Evolutionary conservation across 2,329 filamentous ascomycete species (phyloP), one percentile per base, ranked within the genome.

Genomic region (Phaeosphaeriaceae sp.): DNA sequence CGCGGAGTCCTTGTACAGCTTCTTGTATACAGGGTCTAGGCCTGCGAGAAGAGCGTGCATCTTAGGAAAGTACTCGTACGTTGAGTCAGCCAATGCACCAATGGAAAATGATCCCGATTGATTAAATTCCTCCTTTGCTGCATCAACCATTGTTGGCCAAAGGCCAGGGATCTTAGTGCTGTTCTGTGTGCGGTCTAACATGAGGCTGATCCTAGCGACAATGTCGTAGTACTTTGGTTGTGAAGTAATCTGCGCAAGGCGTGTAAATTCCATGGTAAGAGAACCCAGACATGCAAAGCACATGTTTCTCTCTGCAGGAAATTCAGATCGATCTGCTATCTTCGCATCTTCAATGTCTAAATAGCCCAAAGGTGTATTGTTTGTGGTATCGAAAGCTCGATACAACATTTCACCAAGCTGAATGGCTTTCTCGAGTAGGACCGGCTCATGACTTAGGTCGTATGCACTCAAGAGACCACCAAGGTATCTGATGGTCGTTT

Each of bases 1-100:
- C 43, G 76, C 73, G 3, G 73, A 71, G 34, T 71, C 76, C 56
- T 87, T 82, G 64, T 86, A 90, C 13, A 85, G 71, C 12, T 79
- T 80, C 15, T 76, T 61, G 60, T 82, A 83, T 8, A 76, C 68
- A 0, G 75, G 72, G 4, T 77, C 73, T 1, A 73, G 56, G 6
- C 80, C 80, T 11, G 70, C 69, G 8, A 72, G 61, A 6, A 73
- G 60, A 23, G 66, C 61, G 44, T 61, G 54, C 57, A 66, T 69
- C 45, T 74, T 74, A 12, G 71, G 70, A 17, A 74, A 67, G 30
- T 74, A 73, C 40, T 74, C 71, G 49, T 71, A 74, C 5, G 68
- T 60, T 18, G 68, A 73, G 50, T 74, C 72, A 23, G 66, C 70
- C 48, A 74, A 66, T 6, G 70, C 72, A 12, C 72, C 72, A 7